Evolutionary conservation across 2,329 filamentous ascomycete genomes (phyloP).

Genomic region (Cordyceps cicadae): DNA sequence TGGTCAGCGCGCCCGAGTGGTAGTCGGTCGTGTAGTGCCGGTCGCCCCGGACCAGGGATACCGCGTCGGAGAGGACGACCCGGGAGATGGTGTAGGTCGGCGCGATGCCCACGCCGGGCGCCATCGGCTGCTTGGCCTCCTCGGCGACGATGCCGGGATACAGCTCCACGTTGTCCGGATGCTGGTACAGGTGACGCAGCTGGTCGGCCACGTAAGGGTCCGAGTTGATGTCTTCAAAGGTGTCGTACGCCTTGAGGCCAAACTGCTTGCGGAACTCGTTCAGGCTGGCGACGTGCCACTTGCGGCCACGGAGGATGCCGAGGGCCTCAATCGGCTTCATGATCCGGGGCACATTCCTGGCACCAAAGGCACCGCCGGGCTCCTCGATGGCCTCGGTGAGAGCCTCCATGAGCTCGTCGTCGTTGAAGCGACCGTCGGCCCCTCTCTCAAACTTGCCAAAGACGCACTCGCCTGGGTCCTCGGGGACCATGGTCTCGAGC

Average conservation of each 20-base stretch:
- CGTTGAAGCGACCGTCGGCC: constrained; percentile 59
- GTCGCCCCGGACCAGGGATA: constrained; percentile 70
- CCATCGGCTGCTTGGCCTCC: constrained; percentile 65
- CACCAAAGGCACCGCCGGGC: constrained; percentile 65
- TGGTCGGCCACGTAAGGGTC: constrained; percentile 61
- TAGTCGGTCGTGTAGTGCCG: constrained; percentile 75
- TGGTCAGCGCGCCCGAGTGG: constrained; percentile 64
- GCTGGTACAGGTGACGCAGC: constrained; percentile 61
- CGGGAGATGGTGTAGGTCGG: constrained; percentile 71
- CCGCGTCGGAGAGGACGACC: constrained; percentile 69
- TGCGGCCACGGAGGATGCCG: constrained; percentile 67
- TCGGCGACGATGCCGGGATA: constrained; percentile 74
- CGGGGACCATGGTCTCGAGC: constrained; percentile 56
- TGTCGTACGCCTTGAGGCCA: constrained; percentile 64
- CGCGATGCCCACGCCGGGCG: constrained; percentile 64
- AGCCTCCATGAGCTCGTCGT: constrained; percentile 68
- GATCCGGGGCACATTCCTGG: constrained; percentile 63
- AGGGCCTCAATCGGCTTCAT: constrained; percentile 72
- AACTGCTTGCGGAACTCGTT: constrained; percentile 85
- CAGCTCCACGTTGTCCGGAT: constrained; percentile 71
- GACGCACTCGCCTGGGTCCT: constrained; percentile 51
- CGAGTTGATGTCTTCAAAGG: constrained; percentile 76
- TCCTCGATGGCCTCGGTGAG: constrained; percentile 65
- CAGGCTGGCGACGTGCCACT: constrained; percentile 69
- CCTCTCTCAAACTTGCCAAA: constrained; percentile 61